Evolutionary conservation across 306 rosid species (phyloP).

Genomic region (Canavalia gladiata): DNA sequence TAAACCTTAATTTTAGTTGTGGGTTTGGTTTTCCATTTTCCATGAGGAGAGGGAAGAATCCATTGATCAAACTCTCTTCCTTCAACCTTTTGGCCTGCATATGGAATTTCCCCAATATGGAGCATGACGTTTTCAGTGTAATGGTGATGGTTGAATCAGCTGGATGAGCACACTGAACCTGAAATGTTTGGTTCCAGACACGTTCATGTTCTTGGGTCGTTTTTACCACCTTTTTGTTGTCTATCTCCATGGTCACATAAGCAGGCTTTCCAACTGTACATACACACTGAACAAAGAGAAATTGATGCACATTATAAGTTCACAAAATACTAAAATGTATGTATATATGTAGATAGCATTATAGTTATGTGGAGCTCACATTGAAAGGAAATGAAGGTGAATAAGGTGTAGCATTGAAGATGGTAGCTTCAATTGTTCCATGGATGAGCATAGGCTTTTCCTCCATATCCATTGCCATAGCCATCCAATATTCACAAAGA

Average conservation of each 20-base stretch:
- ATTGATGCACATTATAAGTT: slow-evolving; percentile 5
- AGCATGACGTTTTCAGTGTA: slow-evolving; percentile 70
- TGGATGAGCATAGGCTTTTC: slow-evolving; percentile 67
- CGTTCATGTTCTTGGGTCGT: slow-evolving; percentile 72
- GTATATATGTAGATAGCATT: not conserved
- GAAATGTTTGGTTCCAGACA: slow-evolving; percentile 93
- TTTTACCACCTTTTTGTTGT: slow-evolving; percentile 64
- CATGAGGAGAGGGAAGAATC: slow-evolving; percentile 72
- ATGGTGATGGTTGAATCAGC: slow-evolving; percentile 66
- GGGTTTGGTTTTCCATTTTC: slow-evolving; percentile 78
- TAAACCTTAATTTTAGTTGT: slow-evolving; percentile 71
- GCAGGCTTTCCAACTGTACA: slow-evolving; percentile 70
- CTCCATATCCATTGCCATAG: slow-evolving; percentile 70
- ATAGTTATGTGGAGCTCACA: slow-evolving; percentile 58
- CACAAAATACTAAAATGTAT: not conserved
- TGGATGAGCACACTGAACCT: slow-evolving; percentile 81
- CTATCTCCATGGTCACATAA: slow-evolving; percentile 75
- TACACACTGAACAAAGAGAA: slow-evolving; percentile 66
- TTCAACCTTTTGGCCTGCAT: slow-evolving; percentile 65
- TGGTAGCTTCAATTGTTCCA: slow-evolving; percentile 93
- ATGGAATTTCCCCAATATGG: slow-evolving; percentile 75
- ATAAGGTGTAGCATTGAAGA: slow-evolving; percentile 85
- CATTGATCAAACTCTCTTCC: slow-evolving; percentile 73
- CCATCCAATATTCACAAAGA: slow-evolving; percentile 42
- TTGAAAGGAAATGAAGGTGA: slow-evolving; percentile 72